Conservation (phyloP, 345 rosid species). For the Orychophragmus violaceus region DNA sequence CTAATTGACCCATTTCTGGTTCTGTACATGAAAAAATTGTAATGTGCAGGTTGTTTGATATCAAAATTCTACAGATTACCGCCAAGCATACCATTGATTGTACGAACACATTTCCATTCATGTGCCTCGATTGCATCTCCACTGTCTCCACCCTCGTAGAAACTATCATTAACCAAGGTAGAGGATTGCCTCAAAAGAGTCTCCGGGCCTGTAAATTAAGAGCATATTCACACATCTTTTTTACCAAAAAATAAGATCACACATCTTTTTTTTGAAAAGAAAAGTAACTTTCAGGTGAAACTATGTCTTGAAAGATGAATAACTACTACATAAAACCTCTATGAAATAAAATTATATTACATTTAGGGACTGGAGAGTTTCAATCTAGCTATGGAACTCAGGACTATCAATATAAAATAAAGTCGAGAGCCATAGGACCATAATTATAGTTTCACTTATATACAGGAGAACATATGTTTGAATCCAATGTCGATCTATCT, state of each 20-base stretch:
- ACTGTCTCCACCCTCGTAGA: conserved; percentile 57
- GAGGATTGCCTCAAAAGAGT: conserved; percentile 72
- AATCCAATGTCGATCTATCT: background rate
- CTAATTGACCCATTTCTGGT: background rate
- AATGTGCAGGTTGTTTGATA: background rate
- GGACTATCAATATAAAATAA: background rate
- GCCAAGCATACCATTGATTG: conserved; percentile 52
- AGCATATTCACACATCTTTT: conserved; percentile 18
- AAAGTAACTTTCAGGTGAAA: background rate
- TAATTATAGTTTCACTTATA: background rate
- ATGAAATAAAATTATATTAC: background rate
- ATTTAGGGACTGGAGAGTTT: background rate
- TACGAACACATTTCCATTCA: conserved; percentile 88
- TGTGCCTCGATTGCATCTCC: conserved; percentile 91
- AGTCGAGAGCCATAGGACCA: background rate
- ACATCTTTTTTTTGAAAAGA: conserved; percentile 1
- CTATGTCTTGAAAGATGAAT: conserved; percentile 1
- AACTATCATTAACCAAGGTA: conserved; percentile 42
- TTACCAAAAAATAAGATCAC: too few relatives aligned
- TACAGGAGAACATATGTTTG: background rate
- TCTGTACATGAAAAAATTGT: background rate
- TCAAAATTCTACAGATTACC: conserved; percentile 1
- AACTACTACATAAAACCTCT: background rate
- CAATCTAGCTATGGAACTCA: background rate
- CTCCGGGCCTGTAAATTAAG: conserved; percentile 65